Percentiles rank a stretch among this genome's conserved stretches.
phyloP scores from a whole-genome alignment of 164 flowering plant genomes.

The Dillenia suffruticosa region DNA sequence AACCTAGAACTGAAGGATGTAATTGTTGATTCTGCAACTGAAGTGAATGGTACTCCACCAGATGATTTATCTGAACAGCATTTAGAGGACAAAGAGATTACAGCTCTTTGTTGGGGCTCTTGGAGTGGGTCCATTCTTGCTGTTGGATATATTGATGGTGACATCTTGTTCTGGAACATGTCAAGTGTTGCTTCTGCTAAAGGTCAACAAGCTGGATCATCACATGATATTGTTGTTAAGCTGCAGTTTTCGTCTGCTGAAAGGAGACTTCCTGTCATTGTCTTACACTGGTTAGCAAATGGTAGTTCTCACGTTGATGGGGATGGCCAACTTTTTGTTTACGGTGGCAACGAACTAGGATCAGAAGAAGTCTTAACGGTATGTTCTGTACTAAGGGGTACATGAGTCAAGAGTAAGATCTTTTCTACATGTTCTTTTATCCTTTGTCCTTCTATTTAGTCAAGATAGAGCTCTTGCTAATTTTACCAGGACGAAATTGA shows the following conservation, averaged over 20 bases:
- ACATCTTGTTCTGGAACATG: constrained; percentile 79
- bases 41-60: constrained; percentile 15
- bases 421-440: no score
- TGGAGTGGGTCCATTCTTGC: constrained; percentile 74
- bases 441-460: no score
- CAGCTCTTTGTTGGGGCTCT: constrained; percentile 94
- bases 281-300: constrained; percentile 62
- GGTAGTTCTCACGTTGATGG: constrained; percentile 29
- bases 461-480: no score
- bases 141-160: constrained; percentile 92
- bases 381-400: constrained; percentile 9
- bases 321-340: constrained; percentile 68
- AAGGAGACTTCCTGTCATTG: constrained; percentile 81
- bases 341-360: constrained; percentile 95
- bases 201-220: constrained; percentile 31
- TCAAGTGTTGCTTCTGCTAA: constrained; percentile 32
- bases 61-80: constrained; percentile 27
- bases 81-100: constrained; percentile 76
- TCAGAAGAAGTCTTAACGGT: constrained; percentile 93
- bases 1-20: constrained; percentile 63
- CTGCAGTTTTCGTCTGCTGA: constrained; percentile 69
- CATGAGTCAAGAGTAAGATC: no score
- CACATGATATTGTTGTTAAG: constrained; percentile 59
- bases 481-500: no score
- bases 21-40: constrained; percentile 26